phyloP scores from a whole-genome alignment of 2,329 filamentous ascomycete genomes.

The Pestalotiopsis fici region DNA sequence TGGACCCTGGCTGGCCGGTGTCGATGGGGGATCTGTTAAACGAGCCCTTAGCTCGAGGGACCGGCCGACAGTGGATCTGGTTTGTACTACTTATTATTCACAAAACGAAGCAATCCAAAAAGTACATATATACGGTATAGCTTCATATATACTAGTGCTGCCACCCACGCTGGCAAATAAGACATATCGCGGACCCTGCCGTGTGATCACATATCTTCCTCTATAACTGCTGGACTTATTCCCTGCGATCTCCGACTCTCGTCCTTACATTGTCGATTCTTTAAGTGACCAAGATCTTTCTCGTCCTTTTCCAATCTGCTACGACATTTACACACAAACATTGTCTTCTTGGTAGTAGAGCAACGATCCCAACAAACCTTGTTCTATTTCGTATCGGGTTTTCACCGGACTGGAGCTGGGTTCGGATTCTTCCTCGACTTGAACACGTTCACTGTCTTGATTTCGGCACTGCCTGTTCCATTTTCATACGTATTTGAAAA shows the following conservation, averaged over 20 bases:
- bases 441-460: not conserved
- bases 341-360: not conserved
- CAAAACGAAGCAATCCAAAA: not conserved
- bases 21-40: not conserved
- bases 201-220: not conserved
- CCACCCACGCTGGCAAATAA: not conserved
- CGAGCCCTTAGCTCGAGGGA: not conserved
- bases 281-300: not conserved
- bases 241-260: constrained; percentile 1
- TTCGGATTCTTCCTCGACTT: too few relatives aligned
- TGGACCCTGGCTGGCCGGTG: not conserved
- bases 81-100: not conserved
- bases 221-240: not conserved
- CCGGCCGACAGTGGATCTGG: not conserved
- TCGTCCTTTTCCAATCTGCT: not conserved
- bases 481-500: not conserved
- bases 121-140: not conserved
- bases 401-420: not conserved
- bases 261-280: not conserved
- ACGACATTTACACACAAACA: not conserved
- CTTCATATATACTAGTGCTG: not conserved
- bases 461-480: not conserved
- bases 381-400: not conserved
- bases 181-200: constrained; percentile 5
- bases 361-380: not conserved